phyloP scores from a whole-genome alignment of 176 grass and related monocot species.

The Themeda triandra region DNA sequence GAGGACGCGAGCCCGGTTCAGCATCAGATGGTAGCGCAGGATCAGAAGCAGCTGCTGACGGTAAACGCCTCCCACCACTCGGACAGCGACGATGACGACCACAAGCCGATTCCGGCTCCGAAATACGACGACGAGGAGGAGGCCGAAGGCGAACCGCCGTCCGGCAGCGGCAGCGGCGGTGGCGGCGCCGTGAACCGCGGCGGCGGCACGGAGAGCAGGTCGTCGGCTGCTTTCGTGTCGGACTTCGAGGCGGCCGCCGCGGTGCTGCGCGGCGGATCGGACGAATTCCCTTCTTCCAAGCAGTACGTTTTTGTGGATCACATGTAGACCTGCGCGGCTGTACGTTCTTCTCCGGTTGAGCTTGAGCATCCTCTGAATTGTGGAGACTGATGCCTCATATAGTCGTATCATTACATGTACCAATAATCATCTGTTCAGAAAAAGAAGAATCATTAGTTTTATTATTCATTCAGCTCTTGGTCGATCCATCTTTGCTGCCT shows the following conservation, averaged over 20 bases:
- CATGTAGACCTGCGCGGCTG: neutral
- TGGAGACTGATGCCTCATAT: neutral
- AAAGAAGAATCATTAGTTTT: neutral
- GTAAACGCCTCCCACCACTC: neutral
- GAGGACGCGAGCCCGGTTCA: neutral
- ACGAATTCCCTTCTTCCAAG: neutral
- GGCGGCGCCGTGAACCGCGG: neutral
- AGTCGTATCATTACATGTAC: neutral
- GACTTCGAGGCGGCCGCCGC: neutral
- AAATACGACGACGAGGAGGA: neutral
- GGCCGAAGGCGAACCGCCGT: neutral
- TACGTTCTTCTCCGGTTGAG: neutral
- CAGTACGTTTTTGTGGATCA: slow-evolving; percentile 11
- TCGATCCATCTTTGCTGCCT: too few relatives aligned
- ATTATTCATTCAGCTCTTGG: too few relatives aligned
- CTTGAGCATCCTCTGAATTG: neutral
- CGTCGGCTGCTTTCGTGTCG: slow-evolving; percentile 17
- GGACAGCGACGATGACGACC: neutral
- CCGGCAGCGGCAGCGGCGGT: neutral
- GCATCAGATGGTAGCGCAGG: neutral
- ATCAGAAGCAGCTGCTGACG: slow-evolving; percentile 3
- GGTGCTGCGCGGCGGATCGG: neutral
- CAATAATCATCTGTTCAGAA: slow-evolving; percentile 6
- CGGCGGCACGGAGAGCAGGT: neutral
- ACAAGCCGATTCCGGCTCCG: neutral